These are phyloP conservation scores for Phanerodontia chrysosporium DNA, from an alignment of 768 basidiomycete species.

Conservation along the genomic window DNA sequence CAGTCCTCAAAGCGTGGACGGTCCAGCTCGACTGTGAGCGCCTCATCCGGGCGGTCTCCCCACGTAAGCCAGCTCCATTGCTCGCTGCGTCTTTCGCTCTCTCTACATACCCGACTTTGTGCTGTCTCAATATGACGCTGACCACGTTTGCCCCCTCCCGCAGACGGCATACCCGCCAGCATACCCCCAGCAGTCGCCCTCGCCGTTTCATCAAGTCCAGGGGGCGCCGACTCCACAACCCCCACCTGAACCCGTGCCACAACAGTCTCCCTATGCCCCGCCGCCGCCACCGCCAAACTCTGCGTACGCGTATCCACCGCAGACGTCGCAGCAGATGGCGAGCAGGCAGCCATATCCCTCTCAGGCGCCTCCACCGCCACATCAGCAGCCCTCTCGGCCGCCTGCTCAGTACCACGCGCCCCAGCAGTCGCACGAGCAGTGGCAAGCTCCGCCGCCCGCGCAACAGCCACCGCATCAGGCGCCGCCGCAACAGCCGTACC, in stretches of 20 bases:
- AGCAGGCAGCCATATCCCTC: slow-evolving; percentile 9
- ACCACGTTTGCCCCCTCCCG: slow-evolving; percentile 9
- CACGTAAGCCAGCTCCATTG: slow-evolving; percentile 39
- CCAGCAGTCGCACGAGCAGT: not conserved
- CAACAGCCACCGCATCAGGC: slow-evolving; percentile 18
- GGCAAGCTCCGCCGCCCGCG: slow-evolving; percentile 9
- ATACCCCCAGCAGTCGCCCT: slow-evolving; percentile 40
- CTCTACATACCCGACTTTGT: not conserved
- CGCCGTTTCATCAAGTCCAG: slow-evolving; percentile 33
- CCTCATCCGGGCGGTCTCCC: slow-evolving; percentile 44
- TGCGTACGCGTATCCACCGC: slow-evolving; percentile 24
- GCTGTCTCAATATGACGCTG: slow-evolving; percentile 15
- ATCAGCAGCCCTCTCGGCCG: slow-evolving; percentile 7
- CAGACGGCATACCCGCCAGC: slow-evolving; percentile 35
- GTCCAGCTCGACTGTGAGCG: slow-evolving; percentile 32
- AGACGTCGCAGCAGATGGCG: slow-evolving; percentile 12
- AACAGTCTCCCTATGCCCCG: slow-evolving; percentile 35
- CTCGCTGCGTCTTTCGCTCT: not conserved
- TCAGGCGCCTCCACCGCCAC: slow-evolving; percentile 7
- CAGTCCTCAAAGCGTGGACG: slow-evolving; percentile 37
- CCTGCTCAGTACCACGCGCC: not conserved
- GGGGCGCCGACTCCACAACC: slow-evolving; percentile 27
- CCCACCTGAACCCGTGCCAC: slow-evolving; percentile 40
- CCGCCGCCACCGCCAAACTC: slow-evolving; percentile 16
- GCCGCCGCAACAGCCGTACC: slow-evolving; percentile 19